Percentiles rank a stretch among this genome's conserved stretches.
Evolutionary conservation across 1,139 yeast genomes (phyloP).

Genomic region (Pichia sp.): DNA sequence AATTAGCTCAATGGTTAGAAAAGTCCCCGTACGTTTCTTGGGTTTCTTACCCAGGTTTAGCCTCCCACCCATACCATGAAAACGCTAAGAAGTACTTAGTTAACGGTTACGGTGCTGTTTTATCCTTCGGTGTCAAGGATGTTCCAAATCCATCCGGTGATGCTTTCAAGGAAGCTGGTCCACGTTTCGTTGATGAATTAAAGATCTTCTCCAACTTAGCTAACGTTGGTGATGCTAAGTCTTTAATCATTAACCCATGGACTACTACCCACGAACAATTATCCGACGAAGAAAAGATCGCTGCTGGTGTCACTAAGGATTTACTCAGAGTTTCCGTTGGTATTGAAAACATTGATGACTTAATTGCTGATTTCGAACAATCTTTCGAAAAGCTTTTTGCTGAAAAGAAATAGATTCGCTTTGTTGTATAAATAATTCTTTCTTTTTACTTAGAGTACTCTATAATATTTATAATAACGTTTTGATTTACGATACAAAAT

Average conservation of each 20-base stretch:
- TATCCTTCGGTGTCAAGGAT: conserved; percentile 85
- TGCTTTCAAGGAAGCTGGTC: conserved; percentile 72
- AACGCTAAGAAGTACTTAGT: conserved; percentile 77
- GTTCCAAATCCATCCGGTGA: conserved; percentile 42
- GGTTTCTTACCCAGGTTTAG: conserved; percentile 92
- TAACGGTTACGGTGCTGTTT: conserved; percentile 81
- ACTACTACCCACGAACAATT: conserved; percentile 95
- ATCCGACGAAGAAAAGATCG: conserved; percentile 70
- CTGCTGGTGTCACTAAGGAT: conserved; percentile 85
- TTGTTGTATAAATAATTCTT: neutral
- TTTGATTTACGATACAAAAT: neutral
- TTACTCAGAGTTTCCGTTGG: conserved; percentile 89
- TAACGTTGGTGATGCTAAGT: conserved; percentile 94
- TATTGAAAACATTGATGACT: conserved; percentile 85
- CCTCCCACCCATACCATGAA: conserved; percentile 78
- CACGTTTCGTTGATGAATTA: conserved; percentile 76
- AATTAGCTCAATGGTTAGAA: conserved; percentile 77
- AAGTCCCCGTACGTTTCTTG: conserved; percentile 69
- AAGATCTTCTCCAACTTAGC: conserved; percentile 90
- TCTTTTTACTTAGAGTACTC: neutral
- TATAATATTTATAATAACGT: too few relatives aligned
- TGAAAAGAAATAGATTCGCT: conserved; percentile 4
- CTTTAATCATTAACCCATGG: conserved; percentile 93
- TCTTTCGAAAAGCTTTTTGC: conserved; percentile 47
- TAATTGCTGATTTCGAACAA: conserved; percentile 83